Percentiles rank a stretch among this genome's conserved stretches.
These are phyloP conservation scores for Tetrapyrgos nigripes DNA, from an alignment of 1,284 basidiomycete genomes.

Conservation along the genomic window DNA sequence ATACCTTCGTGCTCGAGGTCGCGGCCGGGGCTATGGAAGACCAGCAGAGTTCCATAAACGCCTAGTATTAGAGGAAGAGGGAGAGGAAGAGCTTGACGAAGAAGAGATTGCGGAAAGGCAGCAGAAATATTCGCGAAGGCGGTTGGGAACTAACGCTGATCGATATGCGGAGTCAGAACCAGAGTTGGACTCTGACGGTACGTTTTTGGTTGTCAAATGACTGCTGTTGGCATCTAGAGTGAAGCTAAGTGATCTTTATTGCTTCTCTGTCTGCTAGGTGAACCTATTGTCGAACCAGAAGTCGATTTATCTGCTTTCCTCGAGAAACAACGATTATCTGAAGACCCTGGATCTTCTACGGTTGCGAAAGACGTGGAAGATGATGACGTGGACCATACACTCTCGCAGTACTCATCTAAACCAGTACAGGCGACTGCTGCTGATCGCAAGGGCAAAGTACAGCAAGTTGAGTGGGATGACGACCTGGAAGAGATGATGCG, in stretches of 20 bases:
- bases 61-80: slow-evolving; percentile 58
- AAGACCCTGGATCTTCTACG: slow-evolving; percentile 36
- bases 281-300: slow-evolving; percentile 72
- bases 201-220: slow-evolving; percentile 22
- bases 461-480: slow-evolving; percentile 70
- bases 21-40: slow-evolving; percentile 62
- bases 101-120: slow-evolving; percentile 54
- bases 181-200: slow-evolving; percentile 72
- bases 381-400: slow-evolving; percentile 66
- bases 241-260: background rate
- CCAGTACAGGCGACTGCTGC: slow-evolving; percentile 30
- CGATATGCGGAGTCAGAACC: slow-evolving; percentile 72
- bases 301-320: slow-evolving; percentile 74
- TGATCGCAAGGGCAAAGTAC: slow-evolving; percentile 65
- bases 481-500: slow-evolving; percentile 66
- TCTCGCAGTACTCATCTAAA: slow-evolving; percentile 55
- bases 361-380: slow-evolving; percentile 57
- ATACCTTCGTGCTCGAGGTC: slow-evolving; percentile 70
- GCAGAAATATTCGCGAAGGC: slow-evolving; percentile 58
- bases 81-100: slow-evolving; percentile 50
- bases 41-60: slow-evolving; percentile 68
- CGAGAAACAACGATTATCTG: slow-evolving; percentile 61
- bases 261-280: too few relatives aligned
- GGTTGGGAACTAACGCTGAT: slow-evolving; percentile 72
- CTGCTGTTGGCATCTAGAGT: background rate